Conservation (phyloP, 768 basidiomycete species). For the Lactarius sp. region DNA sequence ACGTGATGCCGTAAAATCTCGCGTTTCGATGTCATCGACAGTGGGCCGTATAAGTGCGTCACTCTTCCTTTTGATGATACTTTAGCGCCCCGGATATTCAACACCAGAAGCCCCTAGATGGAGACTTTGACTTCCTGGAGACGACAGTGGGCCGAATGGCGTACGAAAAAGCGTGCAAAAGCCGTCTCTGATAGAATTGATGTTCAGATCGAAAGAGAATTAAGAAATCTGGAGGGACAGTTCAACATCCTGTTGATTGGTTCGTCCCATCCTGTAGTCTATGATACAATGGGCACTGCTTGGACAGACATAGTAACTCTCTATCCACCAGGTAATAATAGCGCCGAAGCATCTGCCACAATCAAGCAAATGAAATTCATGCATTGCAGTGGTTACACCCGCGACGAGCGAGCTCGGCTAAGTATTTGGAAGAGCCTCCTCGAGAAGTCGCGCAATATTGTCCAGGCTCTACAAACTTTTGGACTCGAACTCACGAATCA, state of each 20-base stretch:
- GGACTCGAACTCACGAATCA: background rate
- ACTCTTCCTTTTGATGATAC: background rate
- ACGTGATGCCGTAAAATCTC: no score
- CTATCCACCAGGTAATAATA: conserved; percentile 6
- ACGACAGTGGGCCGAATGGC: background rate
- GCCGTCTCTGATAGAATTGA: conserved; percentile 71
- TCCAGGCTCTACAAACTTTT: background rate
- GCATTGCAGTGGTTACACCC: conserved; percentile 42
- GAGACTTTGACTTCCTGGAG: background rate
- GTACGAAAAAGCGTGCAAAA: conserved; percentile 30
- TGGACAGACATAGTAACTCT: background rate
- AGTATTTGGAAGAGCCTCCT: conserved; percentile 9
- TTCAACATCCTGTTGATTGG: conserved; percentile 88
- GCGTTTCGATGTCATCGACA: no score
- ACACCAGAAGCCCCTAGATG: background rate
- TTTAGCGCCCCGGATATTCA: background rate
- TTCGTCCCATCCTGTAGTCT: conserved; percentile 36
- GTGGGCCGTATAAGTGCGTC: background rate
- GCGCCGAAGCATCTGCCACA: background rate
- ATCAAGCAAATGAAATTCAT: conserved; percentile 1
- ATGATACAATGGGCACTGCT: background rate
- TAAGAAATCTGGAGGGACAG: conserved; percentile 67
- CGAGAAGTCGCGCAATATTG: background rate
- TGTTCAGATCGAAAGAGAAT: conserved; percentile 78
- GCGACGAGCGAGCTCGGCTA: background rate